A percentile compares a stretch with the other conserved stretches of the same genome.
phyloP scores from a whole-genome alignment of 2,329 filamentous ascomycete genomes.

The Diaporthe citrichinensis region DNA sequence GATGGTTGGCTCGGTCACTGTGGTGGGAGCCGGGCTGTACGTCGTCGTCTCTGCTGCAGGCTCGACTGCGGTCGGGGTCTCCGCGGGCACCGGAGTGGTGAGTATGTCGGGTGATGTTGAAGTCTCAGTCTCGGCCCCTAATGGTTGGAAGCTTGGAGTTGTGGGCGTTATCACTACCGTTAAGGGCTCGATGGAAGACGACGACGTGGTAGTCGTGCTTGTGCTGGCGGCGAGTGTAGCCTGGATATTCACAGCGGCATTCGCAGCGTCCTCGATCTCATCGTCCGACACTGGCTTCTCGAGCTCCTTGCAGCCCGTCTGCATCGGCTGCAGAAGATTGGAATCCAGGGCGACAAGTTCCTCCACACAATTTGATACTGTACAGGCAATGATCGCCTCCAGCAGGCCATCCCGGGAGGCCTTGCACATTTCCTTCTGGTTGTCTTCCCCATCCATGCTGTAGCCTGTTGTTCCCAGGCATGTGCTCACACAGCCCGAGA shows the following conservation, averaged over 20 bases:
- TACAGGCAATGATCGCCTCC: constrained; percentile 25
- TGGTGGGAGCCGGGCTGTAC: background rate
- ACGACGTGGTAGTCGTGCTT: background rate
- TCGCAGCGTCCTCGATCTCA: constrained; percentile 31
- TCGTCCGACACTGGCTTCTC: constrained; percentile 37
- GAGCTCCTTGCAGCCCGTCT: constrained; percentile 38
- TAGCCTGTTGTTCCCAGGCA: constrained; percentile 36
- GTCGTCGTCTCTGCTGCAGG: constrained; percentile 3
- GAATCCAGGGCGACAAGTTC: constrained; percentile 17
- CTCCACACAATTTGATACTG: constrained; percentile 30
- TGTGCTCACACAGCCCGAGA: constrained; percentile 36
- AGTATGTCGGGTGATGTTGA: background rate
- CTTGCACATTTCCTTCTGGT: constrained; percentile 39
- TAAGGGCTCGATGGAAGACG: background rate
- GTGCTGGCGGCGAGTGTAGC: background rate
- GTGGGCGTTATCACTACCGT: background rate
- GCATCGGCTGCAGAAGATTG: constrained; percentile 38
- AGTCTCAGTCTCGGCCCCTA: background rate
- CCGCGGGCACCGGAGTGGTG: background rate
- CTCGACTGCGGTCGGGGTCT: background rate
- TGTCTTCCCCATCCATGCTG: constrained; percentile 34
- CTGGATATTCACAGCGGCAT: constrained; percentile 18
- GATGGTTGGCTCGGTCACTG: background rate
- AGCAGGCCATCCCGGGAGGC: constrained; percentile 38
- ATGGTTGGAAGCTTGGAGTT: background rate